Percentiles rank a stretch among this genome's conserved stretches.
phyloP scores from a whole-genome alignment of 768 basidiomycete genomes.

The Nevesoporus exiguus region DNA sequence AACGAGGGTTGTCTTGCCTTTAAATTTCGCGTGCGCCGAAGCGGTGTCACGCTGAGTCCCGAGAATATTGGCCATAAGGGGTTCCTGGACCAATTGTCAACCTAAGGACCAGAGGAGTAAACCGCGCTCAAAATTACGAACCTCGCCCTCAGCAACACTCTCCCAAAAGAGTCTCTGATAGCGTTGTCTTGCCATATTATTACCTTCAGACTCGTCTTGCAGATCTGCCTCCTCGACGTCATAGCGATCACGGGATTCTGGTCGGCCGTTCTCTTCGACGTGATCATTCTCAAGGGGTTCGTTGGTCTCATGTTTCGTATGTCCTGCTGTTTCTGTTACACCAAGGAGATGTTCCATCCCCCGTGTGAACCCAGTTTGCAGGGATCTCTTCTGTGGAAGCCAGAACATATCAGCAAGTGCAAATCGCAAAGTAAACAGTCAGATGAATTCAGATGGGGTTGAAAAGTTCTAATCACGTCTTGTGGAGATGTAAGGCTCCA shows the following conservation, averaged over 20 bases:
- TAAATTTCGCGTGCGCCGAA: conserved; percentile 34
- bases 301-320: neutral
- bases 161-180: conserved; percentile 81
- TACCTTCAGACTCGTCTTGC: conserved; percentile 53
- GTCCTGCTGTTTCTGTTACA: conserved; percentile 36
- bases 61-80: conserved; percentile 55
- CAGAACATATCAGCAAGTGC: neutral
- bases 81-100: conserved; percentile 43
- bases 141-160: conserved; percentile 66
- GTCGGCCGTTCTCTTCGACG: neutral
- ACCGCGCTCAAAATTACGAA: conserved; percentile 30
- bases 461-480: conserved; percentile 60
- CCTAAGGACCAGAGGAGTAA: neutral
- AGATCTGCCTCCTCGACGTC: conserved; percentile 61
- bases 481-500: conserved; percentile 60
- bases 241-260: conserved; percentile 27
- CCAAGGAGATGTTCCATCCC: conserved; percentile 83
- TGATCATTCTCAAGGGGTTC: conserved; percentile 10
- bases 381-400: conserved; percentile 46
- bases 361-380: conserved; percentile 75
- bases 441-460: conserved; percentile 62
- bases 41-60: conserved; percentile 44
- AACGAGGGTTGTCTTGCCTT: conserved; percentile 39
- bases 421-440: conserved; percentile 4
- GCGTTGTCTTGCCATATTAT: conserved; percentile 54